Base-by-base conservation (phyloP, 495 filamentous ascomycete species). In the Diplogelasinospora grovesii region DNA sequence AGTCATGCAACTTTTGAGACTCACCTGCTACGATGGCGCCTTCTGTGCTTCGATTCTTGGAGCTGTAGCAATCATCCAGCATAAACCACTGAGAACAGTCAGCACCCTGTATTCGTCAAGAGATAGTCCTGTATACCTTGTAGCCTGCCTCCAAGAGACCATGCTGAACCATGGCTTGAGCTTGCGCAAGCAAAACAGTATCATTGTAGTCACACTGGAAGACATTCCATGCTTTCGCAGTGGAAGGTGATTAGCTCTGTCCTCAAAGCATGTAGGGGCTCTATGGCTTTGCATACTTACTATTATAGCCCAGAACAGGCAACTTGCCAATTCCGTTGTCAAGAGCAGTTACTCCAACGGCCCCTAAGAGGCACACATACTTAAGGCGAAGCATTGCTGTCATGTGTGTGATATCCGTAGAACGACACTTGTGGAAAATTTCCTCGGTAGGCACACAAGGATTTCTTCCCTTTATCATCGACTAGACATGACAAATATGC, bases 171-270 rank as follows among this genome's bases (percentile, higher is more conserved):
- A 43, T 21, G 28, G 40, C 29, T 8, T 36, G 13, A 10, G 40
- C 40, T 14, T 43, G 40, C 7, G 23, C 16, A 9, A 43, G 16
- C 30, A 43, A 26, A 2, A 35, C 22, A 8, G 25, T 25, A 2
- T 14, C 40, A 8, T 22, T 43, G 40, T 42, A 43, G 31, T 43
- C 40, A 22, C 40, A 43, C 18, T 43, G 40, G 11, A 27, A 43
- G 7, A 43, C 2, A 7, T 43, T 43, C 40, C 40, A 43, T 2
- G 30, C 31, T 35, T 8, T 9, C 1, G 6, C 22, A n/a, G 7
- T 13, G 28, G 5, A 13, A 6, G 5, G n/a, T 8, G 5, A 31
- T 13, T 31, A 31, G 28, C 5, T 5, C 5, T 8, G 13, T 6
- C 20, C n/a, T 8, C 1, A 33, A 10, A 21, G 7, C 8, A 8